Evolutionary conservation across 1,284 basidiomycete genomes (phyloP), one percentile per base, ranked within the genome.

Genomic region (Takashimella tepidaria): DNA sequence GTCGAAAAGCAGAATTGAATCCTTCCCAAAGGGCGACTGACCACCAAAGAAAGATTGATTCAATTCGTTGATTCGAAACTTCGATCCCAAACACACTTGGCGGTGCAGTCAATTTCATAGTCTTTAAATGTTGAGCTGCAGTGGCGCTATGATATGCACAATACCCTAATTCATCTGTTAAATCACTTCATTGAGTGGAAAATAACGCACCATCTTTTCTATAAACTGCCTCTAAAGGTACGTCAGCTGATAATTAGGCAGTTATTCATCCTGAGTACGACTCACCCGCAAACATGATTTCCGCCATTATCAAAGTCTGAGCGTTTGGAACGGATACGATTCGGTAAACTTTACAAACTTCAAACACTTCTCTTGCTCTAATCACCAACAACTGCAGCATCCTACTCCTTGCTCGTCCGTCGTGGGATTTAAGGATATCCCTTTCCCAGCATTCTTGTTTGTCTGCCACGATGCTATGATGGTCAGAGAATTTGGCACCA

Each of bases 401-500:
- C 23, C 84, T 74, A 68, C 88, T 89, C 63, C 89, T 56, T 20
- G 59, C 53, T 12, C 61, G 54, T 4, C 58, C 56, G 13, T 44
- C 37, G 16, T 56, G 56, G 5, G 23, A 40, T 4, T 55, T 27
- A 21, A 51, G 45, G 2, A 45, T 47, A 45, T 70, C 66, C 2
- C 66, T 53, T 0, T 53, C 55, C 2, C 64, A 62, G 23, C 66
- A 61, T 59, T 84, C 83, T 48, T 81, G 79, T 44, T 90, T 81
- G 75, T 95, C 92, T 24, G 84, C 82, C 5, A 84, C 79, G 45
- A 95, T 82, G 57, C 91, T 75, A 0, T 86, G 84, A 68, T 92
- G 87, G 63, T 93, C 89, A 10, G 88, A 88, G 71, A 95, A 95
- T 64, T 92, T 90, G 42, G 89, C 85, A 20, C 92, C 92, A 86